Base-by-base conservation (phyloP, 1,139 yeast genomes). In the Suhomyces bokatorum region DNA sequence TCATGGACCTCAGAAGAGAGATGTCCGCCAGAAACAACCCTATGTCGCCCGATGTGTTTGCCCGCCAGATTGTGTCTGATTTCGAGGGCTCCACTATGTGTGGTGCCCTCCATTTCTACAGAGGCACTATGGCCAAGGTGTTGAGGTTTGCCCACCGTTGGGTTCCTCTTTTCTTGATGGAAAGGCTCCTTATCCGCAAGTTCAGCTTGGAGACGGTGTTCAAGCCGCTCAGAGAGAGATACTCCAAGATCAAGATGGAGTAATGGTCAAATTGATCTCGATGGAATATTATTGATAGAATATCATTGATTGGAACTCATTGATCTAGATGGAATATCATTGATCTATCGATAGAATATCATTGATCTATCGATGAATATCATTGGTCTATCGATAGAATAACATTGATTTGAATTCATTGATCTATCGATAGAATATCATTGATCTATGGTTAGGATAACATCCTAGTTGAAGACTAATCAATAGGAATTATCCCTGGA, bases 21-120 rank as follows among this genome's bases (percentile, higher is more conserved):
- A 81, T 87, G 87, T 83, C 89, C 0, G 74, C 63, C 34, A 70
- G 77, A 40, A 80, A 80, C 60, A 63, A 66, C 16, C 93, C 95
- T 20, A 80, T 83, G 77, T 49, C 67, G 1, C 75, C 90, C 0
- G 79, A 72, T 9, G 63, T 46, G 0, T 87, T 81, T 58, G 90
- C 91, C 3, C 55, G 55, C 30, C 62, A 70, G 44, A 82, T 85
- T 1, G 80, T 78, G 13, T 58, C 64, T 40, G 87, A 82, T 55
- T 68, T 70, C 45, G 75, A 69, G 47, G 56, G 58, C 3, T 75
- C 74, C 40, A 69, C 71, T 4, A 65, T 80, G 28, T 77, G 74
- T 47, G 67, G 69, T 1, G 68, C 69, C 4, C 63, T 75, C 40
- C 59, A 75, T 48, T 45, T 65, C 26, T 84, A 83, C 62, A 69